phyloP scores from a whole-genome alignment of 2,329 filamentous ascomycete species.

The Cordyceps sp. region DNA sequence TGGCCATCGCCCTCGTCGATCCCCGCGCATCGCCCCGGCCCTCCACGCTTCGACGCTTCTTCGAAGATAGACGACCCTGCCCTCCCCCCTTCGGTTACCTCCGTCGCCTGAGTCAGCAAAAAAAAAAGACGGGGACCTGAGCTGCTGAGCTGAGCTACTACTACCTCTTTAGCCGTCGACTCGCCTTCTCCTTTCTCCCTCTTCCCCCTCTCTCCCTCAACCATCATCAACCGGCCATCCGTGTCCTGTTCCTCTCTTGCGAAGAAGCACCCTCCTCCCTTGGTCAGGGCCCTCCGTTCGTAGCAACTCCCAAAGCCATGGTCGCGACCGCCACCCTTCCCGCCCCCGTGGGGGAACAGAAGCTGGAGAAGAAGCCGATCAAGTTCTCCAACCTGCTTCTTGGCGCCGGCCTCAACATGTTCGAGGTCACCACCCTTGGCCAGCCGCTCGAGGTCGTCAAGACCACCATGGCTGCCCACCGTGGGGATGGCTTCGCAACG shows the following conservation, averaged over 20 bases:
- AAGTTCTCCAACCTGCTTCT: constrained; percentile 99
- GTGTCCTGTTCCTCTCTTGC: constrained; percentile 24
- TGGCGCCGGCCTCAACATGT: constrained; percentile 87
- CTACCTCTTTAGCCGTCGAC: too few relatives aligned
- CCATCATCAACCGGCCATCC: too few relatives aligned
- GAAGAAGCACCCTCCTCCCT: constrained; percentile 87
- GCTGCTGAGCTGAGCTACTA: too few relatives aligned
- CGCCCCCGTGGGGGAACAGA: constrained; percentile 28
- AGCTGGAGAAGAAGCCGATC: constrained; percentile 96
- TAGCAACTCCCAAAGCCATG: constrained; percentile 43
- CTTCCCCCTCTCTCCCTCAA: too few relatives aligned
- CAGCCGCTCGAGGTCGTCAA: constrained; percentile 96
- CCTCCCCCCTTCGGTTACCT: not conserved
- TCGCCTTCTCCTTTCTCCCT: too few relatives aligned
- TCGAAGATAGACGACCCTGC: too few relatives aligned
- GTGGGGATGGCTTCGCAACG: constrained; percentile 67
- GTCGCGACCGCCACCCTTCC: constrained; percentile 39
- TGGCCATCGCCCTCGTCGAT: too few relatives aligned
- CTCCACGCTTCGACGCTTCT: too few relatives aligned
- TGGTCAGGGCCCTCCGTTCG: constrained; percentile 78
- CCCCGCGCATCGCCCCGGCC: too few relatives aligned
- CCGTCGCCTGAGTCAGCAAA: constrained; percentile 1
- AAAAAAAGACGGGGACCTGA: too few relatives aligned
- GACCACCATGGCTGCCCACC: constrained; percentile 98
- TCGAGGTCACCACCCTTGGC: constrained; percentile 56